Evolutionary conservation across 2,329 filamentous ascomycete species (phyloP), one percentile per base, ranked within the genome.

Genomic region (Colletotrichum filicis): DNA sequence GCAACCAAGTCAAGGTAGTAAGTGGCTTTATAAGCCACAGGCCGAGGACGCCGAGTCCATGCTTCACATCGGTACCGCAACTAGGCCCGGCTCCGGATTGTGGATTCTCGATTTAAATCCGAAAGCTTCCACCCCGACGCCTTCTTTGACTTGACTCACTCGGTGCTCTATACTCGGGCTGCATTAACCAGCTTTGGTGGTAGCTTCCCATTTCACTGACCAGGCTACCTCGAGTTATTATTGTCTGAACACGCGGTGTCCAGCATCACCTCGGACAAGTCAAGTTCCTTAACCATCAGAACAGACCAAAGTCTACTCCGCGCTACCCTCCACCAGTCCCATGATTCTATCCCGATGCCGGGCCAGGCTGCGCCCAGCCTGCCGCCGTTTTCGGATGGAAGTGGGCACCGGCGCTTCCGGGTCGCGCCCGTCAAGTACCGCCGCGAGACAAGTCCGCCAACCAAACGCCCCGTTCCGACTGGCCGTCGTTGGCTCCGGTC

Each of bases 401-500:
- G 53, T 35, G 53, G 66, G 53, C 53, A 35, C 66, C 46, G 46
- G 59, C 59, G 12, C 16, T 32, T 37, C 59, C 8, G 42, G 22
- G 8, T 37, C 63, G 14, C 59, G 66, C 26, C 53, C 26, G 30
- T 60, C 59, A 32, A 60, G 53, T 46, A 70, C 66, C 22, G 52
- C 30, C 4, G n/a, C 56, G n/a, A 73, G 71, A 24, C 64, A 56
- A 68, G 74, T 64, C 66, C 77, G 53, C 42, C 70, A 12, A 63
- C 67, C 26, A 12, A 42, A 75, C 12, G 52, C 65, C 60, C 90
- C 91, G 2, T 91, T 96, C 78, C 93, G 94, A 61, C 88, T 98
- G 82, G 97, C 96, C 73, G 90, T 98, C 75, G 90, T 98, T 77
- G 97, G 96, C 64, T 98, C 97, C 32, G 97, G 97, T 1, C 97